Base-by-base conservation (phyloP, 805 yeast genomes). In the Kazachstania martiniae region DNA sequence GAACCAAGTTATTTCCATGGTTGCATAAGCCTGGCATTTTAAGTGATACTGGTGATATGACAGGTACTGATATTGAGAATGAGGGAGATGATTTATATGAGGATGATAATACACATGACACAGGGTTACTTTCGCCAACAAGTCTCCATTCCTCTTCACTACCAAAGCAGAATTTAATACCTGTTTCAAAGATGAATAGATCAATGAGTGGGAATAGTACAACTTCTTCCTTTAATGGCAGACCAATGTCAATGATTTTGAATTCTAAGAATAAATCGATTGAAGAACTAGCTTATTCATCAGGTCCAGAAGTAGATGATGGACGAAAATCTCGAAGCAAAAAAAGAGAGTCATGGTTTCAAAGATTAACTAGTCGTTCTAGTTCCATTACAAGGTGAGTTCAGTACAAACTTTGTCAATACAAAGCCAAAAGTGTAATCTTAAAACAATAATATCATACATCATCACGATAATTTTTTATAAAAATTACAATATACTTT, bases 281-380 rank as follows among this genome's bases (percentile, higher is more conserved):
- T 6, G 53, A 49, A 21, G 54, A 44, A 18, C 27, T 46, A 16
- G 47, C 33, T 4, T 32, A 28, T 28, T 10, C 34, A 13, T 28
- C 32, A 6, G 27, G 30, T 5, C 28, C 30, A 23, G 34, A 26
- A 18, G 23, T 18, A 9, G 32, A 30, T 15, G 40, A 40, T 12
- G 41, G 41, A 13, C 33, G 44, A 28, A 25, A 31, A 37, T 31
- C 42, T 31, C 49, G 54, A 33, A 44, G 55, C 35, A 44, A 42
- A 22, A 61, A 57, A 28, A 52, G 60, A 31, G 62, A 53, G 17
- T 55, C 62, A 5, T 70, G 74, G 74, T 63, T 68, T 38, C 65
- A 56, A 35, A 58, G 65, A 40, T 39, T 66, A 28, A 60, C 65
- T 33, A 56, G 63, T 28, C 47, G 59, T 18, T 62, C 66, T 5